A percentile compares a stretch with the other conserved stretches of the same genome.
phyloP scores from a whole-genome alignment of 345 rosid genomes.

The Dovyalis caffra region DNA sequence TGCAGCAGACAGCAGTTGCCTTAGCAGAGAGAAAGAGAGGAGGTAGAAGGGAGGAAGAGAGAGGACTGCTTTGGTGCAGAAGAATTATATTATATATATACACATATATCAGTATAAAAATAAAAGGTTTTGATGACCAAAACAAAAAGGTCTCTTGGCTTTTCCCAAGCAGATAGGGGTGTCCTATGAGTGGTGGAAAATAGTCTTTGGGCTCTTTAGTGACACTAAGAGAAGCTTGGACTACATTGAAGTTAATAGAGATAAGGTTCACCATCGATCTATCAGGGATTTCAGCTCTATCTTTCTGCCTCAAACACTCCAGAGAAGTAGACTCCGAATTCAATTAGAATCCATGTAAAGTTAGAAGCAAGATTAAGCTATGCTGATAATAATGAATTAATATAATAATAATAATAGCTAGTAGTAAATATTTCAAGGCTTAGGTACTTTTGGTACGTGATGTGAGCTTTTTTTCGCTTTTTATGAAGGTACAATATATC shows the following conservation, averaged over 20 bases:
- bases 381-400: not conserved
- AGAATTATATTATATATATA: not conserved
- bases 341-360: not conserved
- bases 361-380: not conserved
- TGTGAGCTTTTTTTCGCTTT: too few relatives aligned
- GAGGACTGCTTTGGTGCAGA: constrained; percentile 13
- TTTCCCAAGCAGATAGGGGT: constrained; percentile 82
- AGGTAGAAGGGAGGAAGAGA: not conserved
- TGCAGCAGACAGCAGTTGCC: constrained; percentile 1
- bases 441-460: too few relatives aligned
- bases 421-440: too few relatives aligned
- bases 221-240: constrained; percentile 39
- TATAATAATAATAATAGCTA: not conserved
- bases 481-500: too few relatives aligned
- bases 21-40: constrained; percentile 1
- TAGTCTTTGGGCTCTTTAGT: constrained; percentile 34
- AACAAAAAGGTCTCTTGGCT: constrained; percentile 38
- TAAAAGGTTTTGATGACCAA: constrained; percentile 1
- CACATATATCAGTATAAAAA: not conserved
- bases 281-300: not conserved
- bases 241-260: constrained; percentile 20
- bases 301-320: not conserved
- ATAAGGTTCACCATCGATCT: constrained; percentile 25
- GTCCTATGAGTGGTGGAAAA: constrained; percentile 59
- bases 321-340: not conserved